Conservation (phyloP, 371 early-diverging fungal species). For the Chytridium lagenaria region DNA sequence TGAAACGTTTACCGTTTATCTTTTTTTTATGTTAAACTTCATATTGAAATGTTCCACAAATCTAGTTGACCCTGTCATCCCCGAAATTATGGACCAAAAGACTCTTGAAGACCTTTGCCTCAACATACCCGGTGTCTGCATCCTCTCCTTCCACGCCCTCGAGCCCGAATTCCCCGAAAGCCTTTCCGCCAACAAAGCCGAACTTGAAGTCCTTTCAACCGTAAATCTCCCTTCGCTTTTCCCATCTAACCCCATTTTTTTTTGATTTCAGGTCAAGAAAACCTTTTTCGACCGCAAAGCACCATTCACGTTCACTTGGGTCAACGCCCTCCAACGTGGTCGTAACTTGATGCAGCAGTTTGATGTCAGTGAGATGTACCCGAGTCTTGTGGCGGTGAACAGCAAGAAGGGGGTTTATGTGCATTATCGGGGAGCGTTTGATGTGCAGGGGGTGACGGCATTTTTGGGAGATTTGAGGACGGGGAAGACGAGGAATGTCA, state of each 20-base stretch:
- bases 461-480: constrained; percentile 46
- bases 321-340: constrained; percentile 62
- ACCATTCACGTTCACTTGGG: constrained; percentile 67
- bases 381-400: constrained; percentile 70
- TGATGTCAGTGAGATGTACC: constrained; percentile 73
- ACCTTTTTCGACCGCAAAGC: constrained; percentile 41
- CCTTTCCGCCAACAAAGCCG: constrained; percentile 58
- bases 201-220: constrained; percentile 57
- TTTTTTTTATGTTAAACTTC: no score
- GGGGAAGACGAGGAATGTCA: constrained; percentile 36
- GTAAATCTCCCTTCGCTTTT: constrained; percentile 13
- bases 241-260: constrained; percentile 26
- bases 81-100: constrained; percentile 49
- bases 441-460: constrained; percentile 57
- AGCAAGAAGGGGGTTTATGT: constrained; percentile 69
- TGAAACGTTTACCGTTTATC: no score
- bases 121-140: constrained; percentile 58
- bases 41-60: no score
- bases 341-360: constrained; percentile 65
- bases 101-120: constrained; percentile 62
- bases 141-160: constrained; percentile 65
- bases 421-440: constrained; percentile 75
- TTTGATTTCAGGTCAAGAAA: constrained; percentile 37
- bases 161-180: constrained; percentile 69
- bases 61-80: constrained; percentile 58